Conservation (phyloP, 371 early-diverging fungal species). For the Enterospora canceri region DNA sequence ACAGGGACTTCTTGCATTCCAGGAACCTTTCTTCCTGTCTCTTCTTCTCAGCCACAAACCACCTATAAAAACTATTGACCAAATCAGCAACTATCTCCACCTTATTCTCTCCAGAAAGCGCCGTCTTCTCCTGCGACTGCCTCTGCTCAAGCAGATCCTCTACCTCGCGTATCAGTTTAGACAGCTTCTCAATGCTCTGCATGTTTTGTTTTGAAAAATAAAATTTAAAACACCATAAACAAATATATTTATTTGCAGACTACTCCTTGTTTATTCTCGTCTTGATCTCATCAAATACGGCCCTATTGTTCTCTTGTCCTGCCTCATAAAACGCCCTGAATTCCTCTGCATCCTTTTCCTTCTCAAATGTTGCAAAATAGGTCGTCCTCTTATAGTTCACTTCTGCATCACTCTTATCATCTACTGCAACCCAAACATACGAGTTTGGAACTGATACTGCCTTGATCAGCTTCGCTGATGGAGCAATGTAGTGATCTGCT, state of each 20-base stretch:
- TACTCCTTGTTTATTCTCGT: not conserved
- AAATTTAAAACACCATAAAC: not conserved
- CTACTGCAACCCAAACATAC: conserved; percentile 42
- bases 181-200: not conserved
- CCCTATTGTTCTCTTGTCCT: conserved; percentile 16
- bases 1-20: not conserved
- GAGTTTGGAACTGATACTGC: conserved; percentile 16
- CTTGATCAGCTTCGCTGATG: conserved; percentile 3
- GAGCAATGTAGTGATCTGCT: conserved; percentile 46
- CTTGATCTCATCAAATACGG: conserved; percentile 4
- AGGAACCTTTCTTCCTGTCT: not conserved
- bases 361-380: conserved; percentile 45
- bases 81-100: not conserved
- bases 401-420: conserved; percentile 40
- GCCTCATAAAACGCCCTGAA: conserved; percentile 42
- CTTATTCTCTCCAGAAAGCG: not conserved
- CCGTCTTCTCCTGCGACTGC: not conserved
- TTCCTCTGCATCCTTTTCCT: conserved; percentile 14
- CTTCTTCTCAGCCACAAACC: not conserved
- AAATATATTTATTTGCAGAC: not conserved
- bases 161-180: not conserved
- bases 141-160: not conserved
- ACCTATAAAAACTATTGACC: not conserved
- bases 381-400: conserved; percentile 13
- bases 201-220: not conserved